Percentiles rank a stretch among this genome's conserved stretches.
phyloP scores from a whole-genome alignment of 495 filamentous ascomycete genomes.

The Diplogelasinospora grovesii region DNA sequence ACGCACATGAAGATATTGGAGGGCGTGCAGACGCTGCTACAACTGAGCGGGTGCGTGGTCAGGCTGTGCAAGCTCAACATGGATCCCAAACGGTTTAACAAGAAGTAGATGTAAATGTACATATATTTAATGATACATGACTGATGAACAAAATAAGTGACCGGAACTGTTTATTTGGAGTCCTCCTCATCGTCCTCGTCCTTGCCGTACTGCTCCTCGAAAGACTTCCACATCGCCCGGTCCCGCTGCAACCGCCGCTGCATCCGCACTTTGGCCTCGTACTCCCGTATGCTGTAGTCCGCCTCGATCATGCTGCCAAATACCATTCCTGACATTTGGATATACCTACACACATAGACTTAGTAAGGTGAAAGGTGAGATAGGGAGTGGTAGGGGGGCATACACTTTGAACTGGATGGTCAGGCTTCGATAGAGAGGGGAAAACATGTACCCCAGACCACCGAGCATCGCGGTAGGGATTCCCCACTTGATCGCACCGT shows the following conservation, averaged over 20 bases:
- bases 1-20: slow-evolving; percentile 98
- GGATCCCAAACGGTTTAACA: slow-evolving; percentile 78
- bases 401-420: slow-evolving; percentile 89
- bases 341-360: slow-evolving; percentile 54
- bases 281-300: slow-evolving; percentile 65
- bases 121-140: slow-evolving; percentile 2
- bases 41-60: slow-evolving; percentile 85
- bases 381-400: slow-evolving; percentile 15
- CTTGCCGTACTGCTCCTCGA: slow-evolving; percentile 35
- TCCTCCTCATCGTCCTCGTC: slow-evolving; percentile 25
- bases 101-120: no score
- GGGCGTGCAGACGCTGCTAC: slow-evolving; percentile 88
- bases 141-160: no score
- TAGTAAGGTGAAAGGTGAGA: neutral
- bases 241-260: slow-evolving; percentile 57
- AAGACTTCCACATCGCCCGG: slow-evolving; percentile 52
- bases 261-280: slow-evolving; percentile 56
- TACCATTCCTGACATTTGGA: slow-evolving; percentile 86
- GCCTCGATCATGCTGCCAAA: slow-evolving; percentile 79
- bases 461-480: slow-evolving; percentile 49
- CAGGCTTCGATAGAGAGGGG: slow-evolving; percentile 71
- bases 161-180: no score
- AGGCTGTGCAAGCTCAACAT: slow-evolving; percentile 91
- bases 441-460: slow-evolving; percentile 49
- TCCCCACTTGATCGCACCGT: slow-evolving; percentile 63